Evolutionary conservation across 306 rosid species (phyloP).

Genomic region (Argentina anserina): DNA sequence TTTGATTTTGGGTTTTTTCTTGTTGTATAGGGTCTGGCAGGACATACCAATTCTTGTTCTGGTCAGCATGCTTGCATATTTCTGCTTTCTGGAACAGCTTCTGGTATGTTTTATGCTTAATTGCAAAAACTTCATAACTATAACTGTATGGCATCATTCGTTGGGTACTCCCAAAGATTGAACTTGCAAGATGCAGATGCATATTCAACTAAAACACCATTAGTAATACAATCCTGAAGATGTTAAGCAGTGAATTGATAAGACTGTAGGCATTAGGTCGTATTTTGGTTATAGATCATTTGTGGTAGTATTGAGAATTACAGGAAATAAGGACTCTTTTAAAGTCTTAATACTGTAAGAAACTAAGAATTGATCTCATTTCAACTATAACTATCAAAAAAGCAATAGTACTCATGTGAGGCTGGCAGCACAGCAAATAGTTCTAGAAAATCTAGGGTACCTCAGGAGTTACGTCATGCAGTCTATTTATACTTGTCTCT

Average conservation of each 20-base stretch:
- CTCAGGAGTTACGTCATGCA: constrained; percentile 3
- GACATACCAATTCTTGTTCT: constrained; percentile 68
- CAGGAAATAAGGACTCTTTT: not conserved
- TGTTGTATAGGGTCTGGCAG: constrained; percentile 67
- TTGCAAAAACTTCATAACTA: not conserved
- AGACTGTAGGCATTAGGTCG: not conserved
- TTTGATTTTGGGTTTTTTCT: constrained; percentile 3
- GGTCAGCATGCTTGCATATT: constrained; percentile 91
- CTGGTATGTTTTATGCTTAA: constrained; percentile 51
- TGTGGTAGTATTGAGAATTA: not conserved
- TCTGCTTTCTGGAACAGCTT: constrained; percentile 91
- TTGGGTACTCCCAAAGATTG: not conserved
- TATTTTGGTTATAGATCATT: not conserved
- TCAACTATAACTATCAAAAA: not conserved
- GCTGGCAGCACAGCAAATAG: not conserved
- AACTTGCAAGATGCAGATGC: not conserved
- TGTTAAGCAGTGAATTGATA: not conserved
- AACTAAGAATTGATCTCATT: not conserved
- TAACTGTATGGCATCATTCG: not conserved
- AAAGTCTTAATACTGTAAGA: not conserved
- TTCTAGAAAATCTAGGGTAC: not conserved
- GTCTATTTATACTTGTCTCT: not conserved
- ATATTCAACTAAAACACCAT: not conserved
- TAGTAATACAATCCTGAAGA: not conserved
- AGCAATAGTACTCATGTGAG: not conserved